Evolutionary conservation across 352 stramenopile genomes (phyloP).

Genomic region (Phytophthora hybrid): DNA sequence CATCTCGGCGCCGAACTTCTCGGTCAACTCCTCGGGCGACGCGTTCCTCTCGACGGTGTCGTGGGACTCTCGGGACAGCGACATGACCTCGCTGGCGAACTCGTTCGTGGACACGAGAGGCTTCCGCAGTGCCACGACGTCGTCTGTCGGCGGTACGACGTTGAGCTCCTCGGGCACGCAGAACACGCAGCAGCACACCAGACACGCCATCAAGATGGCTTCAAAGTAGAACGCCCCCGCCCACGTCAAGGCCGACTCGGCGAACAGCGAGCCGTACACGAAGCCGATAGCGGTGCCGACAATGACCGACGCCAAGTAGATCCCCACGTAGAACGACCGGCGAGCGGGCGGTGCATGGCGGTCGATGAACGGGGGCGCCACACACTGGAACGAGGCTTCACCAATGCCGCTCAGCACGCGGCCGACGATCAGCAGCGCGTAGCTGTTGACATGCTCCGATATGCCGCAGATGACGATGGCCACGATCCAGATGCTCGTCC

Average conservation of each 20-base stretch:
- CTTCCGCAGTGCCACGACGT: constrained; percentile 26
- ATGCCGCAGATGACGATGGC: constrained; percentile 76
- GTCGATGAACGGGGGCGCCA: constrained; percentile 90
- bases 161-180: constrained; percentile 55
- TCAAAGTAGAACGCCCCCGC: constrained; percentile 85
- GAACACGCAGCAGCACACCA: constrained; percentile 65
- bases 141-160: constrained; percentile 41
- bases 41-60: constrained; percentile 22
- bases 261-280: constrained; percentile 72
- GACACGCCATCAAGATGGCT: constrained; percentile 73
- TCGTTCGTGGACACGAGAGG: constrained; percentile 38
- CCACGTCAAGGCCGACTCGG: constrained; percentile 69
- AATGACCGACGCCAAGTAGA: constrained; percentile 91
- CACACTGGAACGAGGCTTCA: constrained; percentile 89
- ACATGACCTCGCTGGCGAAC: constrained; percentile 41
- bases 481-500: constrained; percentile 82
- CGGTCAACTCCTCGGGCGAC: constrained; percentile 24
- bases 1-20: constrained; percentile 20
- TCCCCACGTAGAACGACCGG: constrained; percentile 82
- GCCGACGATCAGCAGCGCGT: constrained; percentile 77
- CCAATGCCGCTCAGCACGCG: constrained; percentile 82
- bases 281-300: constrained; percentile 85
- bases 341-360: constrained; percentile 60
- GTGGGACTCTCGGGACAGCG: constrained; percentile 32
- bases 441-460: constrained; percentile 66